Conservation (phyloP, 306 rosid species). For the Prinsepia uniflora region DNA sequence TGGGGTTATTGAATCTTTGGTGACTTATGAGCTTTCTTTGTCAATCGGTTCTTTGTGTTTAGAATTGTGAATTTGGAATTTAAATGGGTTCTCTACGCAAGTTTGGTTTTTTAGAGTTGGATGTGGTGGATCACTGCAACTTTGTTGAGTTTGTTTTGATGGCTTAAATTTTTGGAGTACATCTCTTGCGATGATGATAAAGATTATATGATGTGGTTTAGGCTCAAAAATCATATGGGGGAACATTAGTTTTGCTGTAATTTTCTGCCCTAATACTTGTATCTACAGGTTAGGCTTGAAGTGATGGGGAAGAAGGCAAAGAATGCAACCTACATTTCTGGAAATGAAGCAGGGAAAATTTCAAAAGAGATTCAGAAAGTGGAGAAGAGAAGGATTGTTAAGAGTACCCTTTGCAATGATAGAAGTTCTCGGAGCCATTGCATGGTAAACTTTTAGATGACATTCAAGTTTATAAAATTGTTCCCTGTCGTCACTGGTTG, state of each 20-base stretch:
- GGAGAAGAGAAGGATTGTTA: constrained; percentile 92
- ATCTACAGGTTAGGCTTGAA: constrained; percentile 79
- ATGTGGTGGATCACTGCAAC: neutral
- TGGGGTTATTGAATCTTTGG: neutral
- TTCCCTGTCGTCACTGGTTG: constrained; percentile 1
- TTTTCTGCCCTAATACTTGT: constrained; percentile 2
- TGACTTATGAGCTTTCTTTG: neutral
- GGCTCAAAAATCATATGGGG: neutral
- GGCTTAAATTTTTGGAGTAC: neutral
- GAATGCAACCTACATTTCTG: constrained; percentile 90
- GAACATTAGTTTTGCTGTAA: neutral
- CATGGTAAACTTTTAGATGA: constrained; percentile 51
- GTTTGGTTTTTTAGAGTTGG: neutral
- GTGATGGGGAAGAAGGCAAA: constrained; percentile 99
- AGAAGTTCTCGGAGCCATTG: constrained; percentile 99
- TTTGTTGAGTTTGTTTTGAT: neutral
- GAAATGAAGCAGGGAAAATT: constrained; percentile 93
- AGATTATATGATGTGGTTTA: neutral
- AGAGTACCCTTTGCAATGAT: constrained; percentile 95
- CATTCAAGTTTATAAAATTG: neutral
- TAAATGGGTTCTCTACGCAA: neutral
- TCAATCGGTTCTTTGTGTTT: neutral
- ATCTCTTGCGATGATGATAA: neutral
- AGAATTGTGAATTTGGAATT: neutral
- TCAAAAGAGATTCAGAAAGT: constrained; percentile 98